Evolutionary conservation across 176 grass and related monocot species (phyloP).

Genomic region (Canna indica): DNA sequence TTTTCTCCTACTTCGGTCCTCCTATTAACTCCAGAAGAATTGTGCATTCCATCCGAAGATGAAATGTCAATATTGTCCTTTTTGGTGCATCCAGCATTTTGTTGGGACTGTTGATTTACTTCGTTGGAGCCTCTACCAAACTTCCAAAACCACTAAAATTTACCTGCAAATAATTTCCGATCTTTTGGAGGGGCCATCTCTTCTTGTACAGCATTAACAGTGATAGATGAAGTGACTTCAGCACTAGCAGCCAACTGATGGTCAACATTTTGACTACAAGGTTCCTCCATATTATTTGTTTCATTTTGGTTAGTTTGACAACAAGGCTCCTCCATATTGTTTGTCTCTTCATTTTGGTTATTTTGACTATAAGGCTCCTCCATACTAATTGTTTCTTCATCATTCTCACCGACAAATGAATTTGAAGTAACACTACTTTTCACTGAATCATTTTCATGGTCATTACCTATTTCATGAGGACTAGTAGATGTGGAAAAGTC

Average conservation of each 20-base stretch:
- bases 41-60: not conserved
- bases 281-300: constrained; percentile 20
- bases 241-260: constrained; percentile 27
- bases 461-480: constrained; percentile 28
- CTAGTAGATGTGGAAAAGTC: constrained; percentile 33
- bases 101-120: no score
- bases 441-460: constrained; percentile 49
- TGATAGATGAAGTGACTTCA: constrained; percentile 4
- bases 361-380: no score
- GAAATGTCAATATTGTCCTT: constrained; percentile 18
- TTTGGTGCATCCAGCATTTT: not conserved
- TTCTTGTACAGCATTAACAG: constrained; percentile 20
- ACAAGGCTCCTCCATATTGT: constrained; percentile 31
- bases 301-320: constrained; percentile 31
- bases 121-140: no score
- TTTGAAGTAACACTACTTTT: constrained; percentile 72
- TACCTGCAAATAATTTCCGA: not conserved
- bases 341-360: constrained; percentile 38
- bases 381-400: no score
- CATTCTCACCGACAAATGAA: constrained; percentile 52
- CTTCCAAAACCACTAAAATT: constrained; percentile 15
- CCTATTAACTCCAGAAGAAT: constrained; percentile 17
- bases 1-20: constrained; percentile 38
- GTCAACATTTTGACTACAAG: constrained; percentile 24
- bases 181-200: not conserved